These are phyloP conservation scores for Cystofilobasidium bisporidii DNA, from an alignment of 768 basidiomycete species.

Conservation along the genomic window DNA sequence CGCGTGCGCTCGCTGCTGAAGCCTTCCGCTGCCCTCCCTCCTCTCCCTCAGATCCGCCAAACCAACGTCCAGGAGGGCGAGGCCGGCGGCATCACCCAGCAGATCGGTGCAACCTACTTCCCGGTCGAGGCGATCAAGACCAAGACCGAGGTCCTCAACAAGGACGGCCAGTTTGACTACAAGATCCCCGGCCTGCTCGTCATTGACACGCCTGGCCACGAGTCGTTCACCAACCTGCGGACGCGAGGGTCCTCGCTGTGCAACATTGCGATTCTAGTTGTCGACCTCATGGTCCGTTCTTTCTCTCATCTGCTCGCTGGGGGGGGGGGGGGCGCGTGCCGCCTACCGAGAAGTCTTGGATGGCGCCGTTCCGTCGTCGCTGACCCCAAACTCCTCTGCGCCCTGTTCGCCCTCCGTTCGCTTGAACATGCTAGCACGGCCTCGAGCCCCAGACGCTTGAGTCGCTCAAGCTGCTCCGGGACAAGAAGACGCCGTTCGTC, in stretches of 20 bases:
- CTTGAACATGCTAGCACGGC: too few species aligned
- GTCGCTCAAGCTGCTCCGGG: constrained; percentile 79
- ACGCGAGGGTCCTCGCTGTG: constrained; percentile 91
- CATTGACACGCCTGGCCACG: constrained; percentile 98
- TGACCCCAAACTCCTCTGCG: background rate
- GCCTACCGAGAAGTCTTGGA: too few species aligned
- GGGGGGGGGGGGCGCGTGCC: too few species aligned
- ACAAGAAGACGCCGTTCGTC: constrained; percentile 95
- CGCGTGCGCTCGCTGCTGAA: constrained; percentile 4
- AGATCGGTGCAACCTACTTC: constrained; percentile 99
- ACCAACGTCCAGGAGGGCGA: constrained; percentile 99
- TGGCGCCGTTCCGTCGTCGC: too few species aligned
- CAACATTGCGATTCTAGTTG: constrained; percentile 97
- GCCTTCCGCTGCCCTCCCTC: background rate
- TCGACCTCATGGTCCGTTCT: constrained; percentile 78
- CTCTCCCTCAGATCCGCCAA: constrained; percentile 74
- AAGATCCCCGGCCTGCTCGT: constrained; percentile 92
- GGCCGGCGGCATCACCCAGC: constrained; percentile 98
- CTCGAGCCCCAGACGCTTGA: constrained; percentile 97
- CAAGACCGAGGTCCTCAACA: constrained; percentile 90
- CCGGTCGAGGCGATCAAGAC: constrained; percentile 85
- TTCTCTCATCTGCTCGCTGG: too few species aligned
- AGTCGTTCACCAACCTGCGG: constrained; percentile 94
- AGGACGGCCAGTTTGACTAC: constrained; percentile 77
- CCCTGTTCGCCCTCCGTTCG: too few species aligned